Conservation (phyloP, 345 rosid genomes). For the Sonneratia alba region DNA sequence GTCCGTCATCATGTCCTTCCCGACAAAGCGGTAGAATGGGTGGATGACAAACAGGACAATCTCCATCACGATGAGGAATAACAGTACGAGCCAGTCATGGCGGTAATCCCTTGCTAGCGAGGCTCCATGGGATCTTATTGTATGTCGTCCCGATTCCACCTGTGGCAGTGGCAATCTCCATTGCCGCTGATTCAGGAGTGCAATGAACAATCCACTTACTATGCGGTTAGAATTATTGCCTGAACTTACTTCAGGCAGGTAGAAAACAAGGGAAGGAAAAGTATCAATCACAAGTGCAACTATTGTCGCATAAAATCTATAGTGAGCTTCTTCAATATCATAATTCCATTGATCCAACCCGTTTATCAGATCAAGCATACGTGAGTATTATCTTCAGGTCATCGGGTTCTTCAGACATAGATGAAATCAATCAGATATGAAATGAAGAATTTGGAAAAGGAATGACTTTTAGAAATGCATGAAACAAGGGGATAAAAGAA, state of each 20-base stretch:
- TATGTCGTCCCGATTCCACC: conserved; percentile 12
- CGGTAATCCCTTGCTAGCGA: conserved; percentile 42
- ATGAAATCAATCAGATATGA: not conserved
- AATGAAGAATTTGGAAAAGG: too few species aligned
- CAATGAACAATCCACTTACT: not conserved
- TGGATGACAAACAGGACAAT: conserved; percentile 32
- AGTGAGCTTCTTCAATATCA: not conserved
- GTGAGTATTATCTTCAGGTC: too few species aligned
- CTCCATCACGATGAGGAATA: conserved; percentile 43
- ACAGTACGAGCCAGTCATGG: conserved; percentile 75
- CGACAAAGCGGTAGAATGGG: conserved; percentile 83
- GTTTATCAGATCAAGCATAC: not conserved
- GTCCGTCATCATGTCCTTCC: conserved; percentile 89
- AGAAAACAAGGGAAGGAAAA: not conserved
- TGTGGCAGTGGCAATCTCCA: not conserved
- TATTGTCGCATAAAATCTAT: not conserved
- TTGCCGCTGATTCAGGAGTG: not conserved
- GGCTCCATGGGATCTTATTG: conserved; percentile 54
- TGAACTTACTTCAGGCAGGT: not conserved
- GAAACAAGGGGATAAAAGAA: not conserved
- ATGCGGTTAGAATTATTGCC: not conserved
- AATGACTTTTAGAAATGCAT: not conserved
- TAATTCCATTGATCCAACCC: not conserved
- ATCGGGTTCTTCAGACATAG: too few species aligned
- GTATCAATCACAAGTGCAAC: not conserved